Conservation (phyloP, 1,284 basidiomycete species). For the Irpex sp. region DNA sequence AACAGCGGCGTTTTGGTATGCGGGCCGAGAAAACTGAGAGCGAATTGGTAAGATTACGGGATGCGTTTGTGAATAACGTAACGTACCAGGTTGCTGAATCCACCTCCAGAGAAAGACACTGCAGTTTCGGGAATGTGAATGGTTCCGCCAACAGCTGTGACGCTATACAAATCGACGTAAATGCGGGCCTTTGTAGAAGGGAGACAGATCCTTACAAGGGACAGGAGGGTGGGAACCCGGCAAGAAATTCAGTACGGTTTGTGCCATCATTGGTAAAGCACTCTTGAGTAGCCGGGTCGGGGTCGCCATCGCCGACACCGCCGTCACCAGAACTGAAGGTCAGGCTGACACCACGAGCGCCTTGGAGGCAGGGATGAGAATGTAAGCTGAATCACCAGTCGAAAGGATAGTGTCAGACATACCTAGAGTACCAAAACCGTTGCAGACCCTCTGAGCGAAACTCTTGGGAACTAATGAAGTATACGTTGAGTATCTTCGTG, state of each 20-base stretch:
- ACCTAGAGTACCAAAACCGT: slow-evolving; percentile 62
- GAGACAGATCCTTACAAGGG: slow-evolving; percentile 25
- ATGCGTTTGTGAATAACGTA: slow-evolving; percentile 6
- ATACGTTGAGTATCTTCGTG: not conserved
- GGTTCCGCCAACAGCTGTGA: slow-evolving; percentile 63
- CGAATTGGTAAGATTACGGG: not conserved
- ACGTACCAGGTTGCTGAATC: slow-evolving; percentile 56
- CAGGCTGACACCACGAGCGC: slow-evolving; percentile 61
- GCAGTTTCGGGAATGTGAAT: slow-evolving; percentile 54
- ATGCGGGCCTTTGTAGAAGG: not conserved
- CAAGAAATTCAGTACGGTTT: slow-evolving; percentile 53
- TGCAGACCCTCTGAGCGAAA: slow-evolving; percentile 63
- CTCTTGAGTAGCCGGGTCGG: slow-evolving; percentile 41
- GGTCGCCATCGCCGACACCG: slow-evolving; percentile 64
- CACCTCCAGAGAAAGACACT: slow-evolving; percentile 59
- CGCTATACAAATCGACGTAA: slow-evolving; percentile 22
- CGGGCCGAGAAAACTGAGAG: slow-evolving; percentile 48
- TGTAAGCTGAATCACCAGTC: no score
- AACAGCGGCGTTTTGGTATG: slow-evolving; percentile 48
- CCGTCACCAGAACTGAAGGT: slow-evolving; percentile 64
- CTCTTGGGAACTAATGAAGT: slow-evolving; percentile 46
- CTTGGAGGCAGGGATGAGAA: slow-evolving; percentile 21
- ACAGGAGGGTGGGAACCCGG: slow-evolving; percentile 55
- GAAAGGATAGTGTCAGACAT: slow-evolving; percentile 1
- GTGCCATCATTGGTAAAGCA: slow-evolving; percentile 61